A percentile compares a stretch with the other conserved stretches of the same genome.
phyloP scores from a whole-genome alignment of 169 alveolate genomes.

The Eimeria acervulina region DNA sequence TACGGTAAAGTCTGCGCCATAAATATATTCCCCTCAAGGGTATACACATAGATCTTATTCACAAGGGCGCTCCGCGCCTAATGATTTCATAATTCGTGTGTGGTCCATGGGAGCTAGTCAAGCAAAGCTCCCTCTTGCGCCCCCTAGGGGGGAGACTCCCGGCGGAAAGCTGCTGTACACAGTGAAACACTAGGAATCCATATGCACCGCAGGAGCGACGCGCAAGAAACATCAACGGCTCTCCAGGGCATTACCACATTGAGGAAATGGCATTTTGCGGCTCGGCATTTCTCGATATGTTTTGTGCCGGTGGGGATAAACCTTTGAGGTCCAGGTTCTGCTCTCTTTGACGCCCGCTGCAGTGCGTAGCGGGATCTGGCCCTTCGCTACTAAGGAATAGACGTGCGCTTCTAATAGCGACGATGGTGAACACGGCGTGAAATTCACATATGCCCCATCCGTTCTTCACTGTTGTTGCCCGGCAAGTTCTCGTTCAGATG shows the following conservation, averaged over 20 bases:
- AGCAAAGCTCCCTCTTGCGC: not conserved
- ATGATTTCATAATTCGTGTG: not conserved
- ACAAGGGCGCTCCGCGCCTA: not conserved
- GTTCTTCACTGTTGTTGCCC: not conserved
- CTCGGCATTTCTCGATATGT: not conserved
- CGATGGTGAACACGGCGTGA: not conserved
- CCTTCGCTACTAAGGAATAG: not conserved
- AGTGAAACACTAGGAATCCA: not conserved
- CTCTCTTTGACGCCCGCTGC: not conserved
- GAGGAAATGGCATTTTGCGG: not conserved
- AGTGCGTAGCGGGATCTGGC: not conserved
- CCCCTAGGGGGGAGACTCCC: not conserved
- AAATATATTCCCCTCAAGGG: not conserved
- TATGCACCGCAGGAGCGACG: not conserved
- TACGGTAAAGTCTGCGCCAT: not conserved
- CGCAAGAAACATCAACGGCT: not conserved
- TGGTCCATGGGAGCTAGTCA: not conserved
- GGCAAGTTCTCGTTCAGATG: constrained; percentile 38
- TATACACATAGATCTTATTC: not conserved
- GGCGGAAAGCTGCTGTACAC: not conserved
- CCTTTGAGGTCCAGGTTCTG: not conserved
- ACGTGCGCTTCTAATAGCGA: not conserved
- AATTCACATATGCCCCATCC: not conserved
- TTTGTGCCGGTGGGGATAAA: not conserved
- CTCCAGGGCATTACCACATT: not conserved